Conservation (phyloP, 2,329 filamentous ascomycete species). For the Penicillium sclerotiorum region DNA sequence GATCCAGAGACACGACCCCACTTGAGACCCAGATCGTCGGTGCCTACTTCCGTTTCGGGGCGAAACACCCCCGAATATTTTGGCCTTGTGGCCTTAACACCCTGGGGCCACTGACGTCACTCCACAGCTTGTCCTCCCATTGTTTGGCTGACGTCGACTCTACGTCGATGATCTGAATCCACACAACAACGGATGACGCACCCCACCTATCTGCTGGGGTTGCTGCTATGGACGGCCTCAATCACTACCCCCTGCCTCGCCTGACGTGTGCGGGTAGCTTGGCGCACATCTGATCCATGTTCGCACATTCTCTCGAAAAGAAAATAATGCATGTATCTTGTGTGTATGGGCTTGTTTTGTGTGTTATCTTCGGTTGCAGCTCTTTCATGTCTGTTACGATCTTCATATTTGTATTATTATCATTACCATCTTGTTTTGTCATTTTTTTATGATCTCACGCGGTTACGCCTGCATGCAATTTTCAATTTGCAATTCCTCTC, state of each 20-base stretch:
- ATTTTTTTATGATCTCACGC: slow-evolving; percentile 24
- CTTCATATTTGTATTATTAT: slow-evolving; percentile 19
- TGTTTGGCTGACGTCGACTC: slow-evolving; percentile 19
- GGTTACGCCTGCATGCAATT: slow-evolving; percentile 21
- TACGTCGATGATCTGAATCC: slow-evolving; percentile 20
- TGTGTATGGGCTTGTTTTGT: slow-evolving; percentile 17
- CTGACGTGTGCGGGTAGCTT: slow-evolving; percentile 23
- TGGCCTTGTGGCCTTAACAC: slow-evolving; percentile 21
- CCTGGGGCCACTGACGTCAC: slow-evolving; percentile 16
- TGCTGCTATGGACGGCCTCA: not conserved
- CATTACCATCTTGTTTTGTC: slow-evolving; percentile 20
- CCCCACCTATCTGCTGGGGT: slow-evolving; percentile 1
- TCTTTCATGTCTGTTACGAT: slow-evolving; percentile 26
- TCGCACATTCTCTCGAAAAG: slow-evolving; percentile 4
- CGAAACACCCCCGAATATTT: slow-evolving; percentile 4
- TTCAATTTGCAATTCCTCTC: not conserved
- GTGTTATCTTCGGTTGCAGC: slow-evolving; percentile 19
- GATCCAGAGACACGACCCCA: slow-evolving; percentile 12
- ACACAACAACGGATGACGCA: slow-evolving; percentile 20
- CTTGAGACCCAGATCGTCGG: slow-evolving; percentile 16
- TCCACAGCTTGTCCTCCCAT: not conserved
- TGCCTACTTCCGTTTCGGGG: slow-evolving; percentile 13
- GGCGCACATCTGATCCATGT: slow-evolving; percentile 13
- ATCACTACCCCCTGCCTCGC: slow-evolving; percentile 3
- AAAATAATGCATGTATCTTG: slow-evolving; percentile 12